phyloP scores from a whole-genome alignment of 2,329 filamentous ascomycete species.

The Remersonia thermophila region DNA sequence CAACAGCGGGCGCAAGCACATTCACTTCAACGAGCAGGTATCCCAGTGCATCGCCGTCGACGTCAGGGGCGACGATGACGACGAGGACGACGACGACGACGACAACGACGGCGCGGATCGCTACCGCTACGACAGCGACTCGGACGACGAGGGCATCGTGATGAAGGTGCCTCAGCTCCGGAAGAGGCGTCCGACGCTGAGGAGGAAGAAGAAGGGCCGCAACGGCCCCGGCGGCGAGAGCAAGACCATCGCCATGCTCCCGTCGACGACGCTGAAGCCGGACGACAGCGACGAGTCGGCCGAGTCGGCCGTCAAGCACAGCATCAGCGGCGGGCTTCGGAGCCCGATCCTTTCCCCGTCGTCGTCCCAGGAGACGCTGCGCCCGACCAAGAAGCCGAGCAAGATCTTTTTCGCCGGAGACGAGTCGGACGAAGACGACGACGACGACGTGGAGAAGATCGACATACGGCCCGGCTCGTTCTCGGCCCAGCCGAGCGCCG shows the following conservation, averaged over 20 bases:
- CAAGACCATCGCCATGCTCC: constrained; percentile 79
- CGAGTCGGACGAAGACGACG: constrained; percentile 47
- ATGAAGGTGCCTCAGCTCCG: constrained; percentile 54
- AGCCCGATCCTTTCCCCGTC: constrained; percentile 39
- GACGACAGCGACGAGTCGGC: constrained; percentile 59
- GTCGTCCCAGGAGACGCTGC: constrained; percentile 70
- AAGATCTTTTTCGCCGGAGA: constrained; percentile 53
- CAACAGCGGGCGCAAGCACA: constrained; percentile 63
- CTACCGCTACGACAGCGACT: constrained; percentile 43
- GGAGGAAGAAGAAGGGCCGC: constrained; percentile 29
- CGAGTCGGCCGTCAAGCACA: constrained; percentile 52
- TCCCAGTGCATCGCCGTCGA: constrained; percentile 93
- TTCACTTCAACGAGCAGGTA: constrained; percentile 93
- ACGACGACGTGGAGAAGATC: constrained; percentile 27
- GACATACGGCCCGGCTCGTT: constrained; percentile 10
- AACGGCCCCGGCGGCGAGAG: constrained; percentile 40
- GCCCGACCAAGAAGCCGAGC: constrained; percentile 54
- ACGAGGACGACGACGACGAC: constrained; percentile 49
- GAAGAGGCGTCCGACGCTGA: constrained; percentile 40
- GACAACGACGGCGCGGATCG: constrained; percentile 30
- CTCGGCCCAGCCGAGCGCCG: constrained; percentile 13
- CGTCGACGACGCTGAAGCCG: constrained; percentile 79
- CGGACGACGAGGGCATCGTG: constrained; percentile 68
- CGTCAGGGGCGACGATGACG: constrained; percentile 64
- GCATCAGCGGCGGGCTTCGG: constrained; percentile 29